Evolutionary conservation across 2,329 filamentous ascomycete genomes (phyloP), one percentile per base, ranked within the genome.

Genomic region (Xylaria sp.): DNA sequence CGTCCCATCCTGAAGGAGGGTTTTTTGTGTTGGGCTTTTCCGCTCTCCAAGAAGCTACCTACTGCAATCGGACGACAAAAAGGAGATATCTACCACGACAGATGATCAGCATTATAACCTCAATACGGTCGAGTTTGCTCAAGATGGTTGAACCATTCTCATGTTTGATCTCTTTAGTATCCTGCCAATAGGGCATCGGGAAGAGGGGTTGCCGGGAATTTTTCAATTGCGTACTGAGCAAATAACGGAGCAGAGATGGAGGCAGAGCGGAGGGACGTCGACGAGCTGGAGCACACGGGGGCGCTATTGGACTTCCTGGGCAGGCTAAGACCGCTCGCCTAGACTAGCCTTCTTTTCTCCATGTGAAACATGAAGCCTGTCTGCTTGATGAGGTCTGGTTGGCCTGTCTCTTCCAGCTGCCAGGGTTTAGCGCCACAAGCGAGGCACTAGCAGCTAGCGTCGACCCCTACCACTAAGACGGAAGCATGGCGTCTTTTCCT

Each of bases 351-450:
- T 58, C 31, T 50, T 43, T 17, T 31, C 42, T 19, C 15, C 33
- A 61, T 46, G 53, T 65, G 60, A 63, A 65, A 65, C 63, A 60
- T 31, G 28, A 52, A 49, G 55, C 57, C 49, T 57, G 40, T 33
- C 52, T 23, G 31, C 28, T 52, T 63, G 28, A 23, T 46, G 25
- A 49, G 28, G 23, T 60, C 19, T 49, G 51, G 35, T 63, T 56
- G 55, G 60, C 31, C 33, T 17, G 38, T 31, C 43, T 40, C 9
- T 55, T 45, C 59, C 59, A 62, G 54, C 54, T 56, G 38, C 62
- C 59, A 17, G 59, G 54, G 21, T 64, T 35, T 7, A 14, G 37
- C 33, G 38, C 57, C 35, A 45, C 37, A 55, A 56, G 43, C 28
- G 43, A 43, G 45, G 15, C 33, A 25, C 31, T 57, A 12, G 17